phyloP scores from a whole-genome alignment of 139 green algal genomes.

The Chlorella vulgaris region DNA sequence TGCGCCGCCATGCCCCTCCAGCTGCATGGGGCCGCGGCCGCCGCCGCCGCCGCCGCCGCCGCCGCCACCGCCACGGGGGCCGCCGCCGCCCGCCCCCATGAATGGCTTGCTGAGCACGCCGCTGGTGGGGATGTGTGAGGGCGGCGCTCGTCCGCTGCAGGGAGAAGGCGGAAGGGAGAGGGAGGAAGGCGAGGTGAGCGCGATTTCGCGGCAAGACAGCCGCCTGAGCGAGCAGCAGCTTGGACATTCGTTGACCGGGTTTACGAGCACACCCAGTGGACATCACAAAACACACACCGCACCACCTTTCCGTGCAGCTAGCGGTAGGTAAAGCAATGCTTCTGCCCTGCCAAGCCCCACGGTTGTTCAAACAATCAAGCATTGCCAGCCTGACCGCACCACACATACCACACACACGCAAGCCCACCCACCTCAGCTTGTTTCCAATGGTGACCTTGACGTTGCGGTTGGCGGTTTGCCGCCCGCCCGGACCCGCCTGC shows the following conservation, averaged over 20 bases:
- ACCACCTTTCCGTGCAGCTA: too few relatives aligned
- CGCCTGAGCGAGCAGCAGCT: too few relatives aligned
- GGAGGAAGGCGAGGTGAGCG: background rate
- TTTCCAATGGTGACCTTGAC: conserved; percentile 34
- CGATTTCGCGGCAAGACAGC: background rate
- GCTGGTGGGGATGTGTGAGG: conserved; percentile 15
- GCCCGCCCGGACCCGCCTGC: background rate
- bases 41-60: too few relatives aligned
- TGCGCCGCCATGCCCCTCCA: background rate
- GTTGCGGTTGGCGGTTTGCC: conserved; percentile 11
- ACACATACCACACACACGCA: background rate
- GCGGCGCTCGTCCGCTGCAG: conserved; percentile 3
- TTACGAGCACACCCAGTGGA: too few relatives aligned
- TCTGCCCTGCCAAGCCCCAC: background rate
- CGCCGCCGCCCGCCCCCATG: background rate
- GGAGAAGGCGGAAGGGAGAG: background rate
- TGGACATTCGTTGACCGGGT: too few relatives aligned
- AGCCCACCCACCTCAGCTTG: conserved; percentile 19
- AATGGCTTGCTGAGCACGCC: conserved; percentile 22
- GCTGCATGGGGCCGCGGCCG: conserved; percentile 4
- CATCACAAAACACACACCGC: too few relatives aligned
- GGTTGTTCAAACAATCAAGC: background rate
- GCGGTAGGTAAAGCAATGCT: too few relatives aligned
- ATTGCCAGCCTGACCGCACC: background rate
- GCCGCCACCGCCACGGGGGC: too few relatives aligned